Evolutionary conservation across 768 basidiomycete species (phyloP), one percentile per base, ranked within the genome.

Genomic region (Kwoniella sp.): DNA sequence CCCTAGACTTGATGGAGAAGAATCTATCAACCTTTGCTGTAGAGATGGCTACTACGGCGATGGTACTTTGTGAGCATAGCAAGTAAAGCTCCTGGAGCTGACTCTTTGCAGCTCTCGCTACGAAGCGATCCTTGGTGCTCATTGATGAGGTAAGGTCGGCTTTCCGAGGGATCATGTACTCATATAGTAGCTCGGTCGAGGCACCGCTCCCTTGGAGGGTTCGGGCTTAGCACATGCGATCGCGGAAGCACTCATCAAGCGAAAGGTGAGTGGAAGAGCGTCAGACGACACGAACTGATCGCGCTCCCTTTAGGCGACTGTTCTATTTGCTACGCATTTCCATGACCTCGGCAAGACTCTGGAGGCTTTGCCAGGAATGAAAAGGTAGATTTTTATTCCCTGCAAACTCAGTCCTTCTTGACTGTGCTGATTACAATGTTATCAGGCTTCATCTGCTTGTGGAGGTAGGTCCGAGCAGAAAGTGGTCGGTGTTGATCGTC

Each of bases 261-360:
- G 85, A 53, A 90, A 90, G 83, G 93, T 90, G 31, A 45, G 83
- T 60, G 34, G 23, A 17, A n/a, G n/a, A n/a, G n/a, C n/a, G n/a
- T n/a, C n/a, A n/a, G n/a, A n/a, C n/a, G n/a, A n/a, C n/a, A n/a
- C n/a, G 41, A 5, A 41, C 37, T 38, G 2, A 7, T 55, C 22
- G 20, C 22, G 23, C 41, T 38, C 2, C 2, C 13, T 15, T 2
- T 58, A 95, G 92, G 84, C 88, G 12, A 91, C 90, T 70, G 89
- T 90, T 1, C 90, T 97, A 80, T 98, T 99, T 76, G 89, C 91
- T 7, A 98, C 95, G 86, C 95, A 95, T 78, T 94, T 93, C 74
- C 83, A 84, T 55, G 93, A 96, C 72, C 84, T 98, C 4, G 84
- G 87, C 1, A 86, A 84, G 23, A 91, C 91, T 1, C 85, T 97